Evolutionary conservation across 1,139 yeast species (phyloP), one percentile per base, ranked within the genome.

Genomic region (Hyphopichia burtonii): DNA sequence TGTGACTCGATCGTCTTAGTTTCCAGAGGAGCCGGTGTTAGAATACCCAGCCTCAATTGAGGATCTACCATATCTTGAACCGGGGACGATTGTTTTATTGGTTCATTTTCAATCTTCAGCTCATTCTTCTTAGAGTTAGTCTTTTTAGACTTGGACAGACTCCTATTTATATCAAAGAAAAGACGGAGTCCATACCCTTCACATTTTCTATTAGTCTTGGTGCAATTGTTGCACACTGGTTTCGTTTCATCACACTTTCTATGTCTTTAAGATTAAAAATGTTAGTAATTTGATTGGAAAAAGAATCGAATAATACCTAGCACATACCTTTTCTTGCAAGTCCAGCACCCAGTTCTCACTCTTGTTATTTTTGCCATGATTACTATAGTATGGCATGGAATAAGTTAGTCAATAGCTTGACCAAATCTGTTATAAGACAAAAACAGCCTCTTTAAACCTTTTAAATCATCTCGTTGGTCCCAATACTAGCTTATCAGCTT

Each of bases 171-270:
- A 47, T 74, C 79, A 47, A 76, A 78, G 2, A 71, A 61, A 6
- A 76, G 55, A 41, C 75, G 59, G 6, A 74, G 44, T 0, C 66
- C 76, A 53, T 78, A 77, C 1, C 82, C 82, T 43, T 66, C 80
- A 50, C 83, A 78, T 12, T 45, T 44, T 27, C 76, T 55, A 2
- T 74, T 74, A 3, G 74, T 64, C 36, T 65, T 71, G 14, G 60
- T 36, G 55, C 86, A 80, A 55, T 78, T 79, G 25, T 64, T 61
- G 56, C 86, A 80, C 14, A 52, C 48, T 1, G 86, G 86, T 50
- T 75, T 77, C 0, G 66, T 61, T 50, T 81, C 82, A 55, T 79
- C 84, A 54, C 86, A 80, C 45, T 80, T 81, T 39, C 78, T 59
- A 43, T 76, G 70, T 44, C 80, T 17, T 20, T 36, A 7, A 9